phyloP scores from a whole-genome alignment of 345 rosid species.

The Heritiera littoralis region DNA sequence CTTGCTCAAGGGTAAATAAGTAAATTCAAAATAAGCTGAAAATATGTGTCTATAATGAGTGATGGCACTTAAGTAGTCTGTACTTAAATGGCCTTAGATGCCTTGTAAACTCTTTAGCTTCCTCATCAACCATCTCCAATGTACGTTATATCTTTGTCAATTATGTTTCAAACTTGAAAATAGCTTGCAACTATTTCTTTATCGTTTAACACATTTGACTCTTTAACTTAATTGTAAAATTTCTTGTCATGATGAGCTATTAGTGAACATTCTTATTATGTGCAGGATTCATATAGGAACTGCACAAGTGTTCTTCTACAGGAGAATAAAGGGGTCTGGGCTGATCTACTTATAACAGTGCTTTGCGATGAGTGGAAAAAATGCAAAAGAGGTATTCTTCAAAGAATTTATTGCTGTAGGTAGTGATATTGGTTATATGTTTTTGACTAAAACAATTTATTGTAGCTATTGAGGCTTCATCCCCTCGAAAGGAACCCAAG shows the following conservation, averaged over 20 bases:
- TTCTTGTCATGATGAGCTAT: background rate
- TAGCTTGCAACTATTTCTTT: background rate
- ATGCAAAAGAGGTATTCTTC: conserved; percentile 82
- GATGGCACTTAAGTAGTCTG: background rate
- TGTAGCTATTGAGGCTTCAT: conserved; percentile 88
- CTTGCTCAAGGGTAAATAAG: background rate
- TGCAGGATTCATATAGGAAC: conserved; percentile 72
- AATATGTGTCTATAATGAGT: background rate
- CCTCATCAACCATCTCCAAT: conserved; percentile 2
- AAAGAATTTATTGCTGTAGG: conserved; percentile 17
- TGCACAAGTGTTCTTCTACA: conserved; percentile 46
- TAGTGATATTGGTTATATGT: conserved; percentile 18
- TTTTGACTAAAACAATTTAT: conserved; percentile 25
- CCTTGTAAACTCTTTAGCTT: background rate
- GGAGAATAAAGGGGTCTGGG: conserved; percentile 83
- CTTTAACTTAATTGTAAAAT: background rate
- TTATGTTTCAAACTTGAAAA: background rate
- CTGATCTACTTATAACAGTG: conserved; percentile 71
- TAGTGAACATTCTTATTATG: conserved; percentile 7
- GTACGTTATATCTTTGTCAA: background rate
- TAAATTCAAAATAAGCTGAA: background rate
- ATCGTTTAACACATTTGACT: background rate
- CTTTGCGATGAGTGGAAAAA: conserved; percentile 89
- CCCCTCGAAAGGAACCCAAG: conserved; percentile 80
- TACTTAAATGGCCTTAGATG: background rate